phyloP scores from a whole-genome alignment of 306 rosid species.

The Fagus crenata region DNA sequence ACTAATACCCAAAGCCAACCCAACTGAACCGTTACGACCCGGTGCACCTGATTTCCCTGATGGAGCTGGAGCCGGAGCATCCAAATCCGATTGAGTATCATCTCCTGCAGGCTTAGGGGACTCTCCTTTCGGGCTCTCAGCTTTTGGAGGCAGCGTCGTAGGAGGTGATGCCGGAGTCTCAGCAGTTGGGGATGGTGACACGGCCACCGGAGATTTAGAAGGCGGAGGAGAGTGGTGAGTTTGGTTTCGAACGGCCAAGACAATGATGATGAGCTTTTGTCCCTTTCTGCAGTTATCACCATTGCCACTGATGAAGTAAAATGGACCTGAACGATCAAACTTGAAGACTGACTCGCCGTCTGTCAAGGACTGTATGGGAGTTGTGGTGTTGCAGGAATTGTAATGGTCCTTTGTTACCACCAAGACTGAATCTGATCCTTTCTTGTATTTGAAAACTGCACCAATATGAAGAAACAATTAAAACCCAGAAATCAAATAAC shows the following conservation, averaged over 20 bases:
- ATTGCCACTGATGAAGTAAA: conserved; percentile 55
- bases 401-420: conserved; percentile 61
- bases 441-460: conserved; percentile 68
- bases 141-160: not conserved
- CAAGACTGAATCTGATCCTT: conserved; percentile 56
- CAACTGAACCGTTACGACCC: conserved; percentile 18
- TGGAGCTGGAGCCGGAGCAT: conserved; percentile 24
- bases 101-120: not conserved
- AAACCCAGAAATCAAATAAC: not conserved
- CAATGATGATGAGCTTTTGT: conserved; percentile 50
- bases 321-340: conserved; percentile 52
- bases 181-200: not conserved
- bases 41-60: conserved; percentile 9
- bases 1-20: conserved; percentile 21
- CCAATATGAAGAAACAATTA: not conserved
- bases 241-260: conserved; percentile 42
- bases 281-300: conserved; percentile 46
- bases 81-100: not conserved
- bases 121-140: not conserved
- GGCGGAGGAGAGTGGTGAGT: conserved; percentile 19
- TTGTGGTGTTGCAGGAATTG: conserved; percentile 52
- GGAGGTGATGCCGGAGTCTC: conserved; percentile 4
- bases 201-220: not conserved
- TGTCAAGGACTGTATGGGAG: conserved; percentile 37
- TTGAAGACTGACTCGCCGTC: conserved; percentile 52